These are phyloP conservation scores for Golubevia pallescens DNA, from an alignment of 1,284 basidiomycete species.

Conservation along the genomic window DNA sequence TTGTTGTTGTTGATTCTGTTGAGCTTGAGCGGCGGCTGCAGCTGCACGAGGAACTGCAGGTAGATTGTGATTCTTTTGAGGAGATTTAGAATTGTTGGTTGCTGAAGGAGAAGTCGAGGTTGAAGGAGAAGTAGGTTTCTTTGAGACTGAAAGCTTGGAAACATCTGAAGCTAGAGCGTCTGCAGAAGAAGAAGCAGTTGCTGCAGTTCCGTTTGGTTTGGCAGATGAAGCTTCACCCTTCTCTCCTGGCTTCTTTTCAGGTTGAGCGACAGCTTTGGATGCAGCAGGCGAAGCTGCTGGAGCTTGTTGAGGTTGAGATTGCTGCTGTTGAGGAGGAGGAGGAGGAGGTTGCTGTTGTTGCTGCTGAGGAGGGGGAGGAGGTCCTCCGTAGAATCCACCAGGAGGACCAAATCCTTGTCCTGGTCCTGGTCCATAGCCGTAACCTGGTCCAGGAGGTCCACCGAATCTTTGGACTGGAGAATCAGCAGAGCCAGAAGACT, in stretches of 20 bases:
- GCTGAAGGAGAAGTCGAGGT: slow-evolving; percentile 15
- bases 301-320: slow-evolving; percentile 12
- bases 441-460: background rate
- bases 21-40: slow-evolving; percentile 22
- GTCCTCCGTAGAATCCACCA: background rate
- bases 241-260: slow-evolving; percentile 9
- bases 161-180: slow-evolving; percentile 42
- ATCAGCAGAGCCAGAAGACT: background rate
- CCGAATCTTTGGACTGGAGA: background rate
- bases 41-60: slow-evolving; percentile 43
- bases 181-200: slow-evolving; percentile 14
- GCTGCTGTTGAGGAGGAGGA: slow-evolving; percentile 8
- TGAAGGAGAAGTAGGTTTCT: slow-evolving; percentile 13
- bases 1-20: background rate
- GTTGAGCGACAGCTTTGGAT: background rate
- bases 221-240: slow-evolving; percentile 6
- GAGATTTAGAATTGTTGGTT: slow-evolving; percentile 10
- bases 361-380: slow-evolving; percentile 1
- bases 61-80: slow-evolving; percentile 20
- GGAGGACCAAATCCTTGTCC: background rate
- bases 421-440: background rate
- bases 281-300: slow-evolving; percentile 16
- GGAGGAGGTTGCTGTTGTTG: background rate
- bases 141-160: slow-evolving; percentile 31
- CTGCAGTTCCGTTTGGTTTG: background rate